phyloP scores from a whole-genome alignment of 2,329 filamentous ascomycete species.

The Arthrobotrys sinensis region DNA sequence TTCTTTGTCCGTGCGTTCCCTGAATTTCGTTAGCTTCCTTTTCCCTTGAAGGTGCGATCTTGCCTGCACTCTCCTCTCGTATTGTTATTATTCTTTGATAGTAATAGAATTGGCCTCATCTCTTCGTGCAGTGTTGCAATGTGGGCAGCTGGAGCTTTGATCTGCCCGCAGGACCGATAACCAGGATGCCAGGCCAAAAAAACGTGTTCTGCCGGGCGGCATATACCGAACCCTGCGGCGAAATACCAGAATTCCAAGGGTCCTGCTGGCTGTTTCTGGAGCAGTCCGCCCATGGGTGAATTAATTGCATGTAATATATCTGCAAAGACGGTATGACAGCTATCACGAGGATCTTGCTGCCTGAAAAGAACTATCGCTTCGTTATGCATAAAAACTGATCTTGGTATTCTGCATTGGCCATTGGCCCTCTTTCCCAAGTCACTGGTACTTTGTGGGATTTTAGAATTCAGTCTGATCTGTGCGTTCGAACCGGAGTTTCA shows the following conservation, averaged over 20 bases:
- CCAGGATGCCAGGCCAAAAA: slow-evolving; percentile 39
- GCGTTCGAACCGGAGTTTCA: slow-evolving; percentile 35
- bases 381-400: slow-evolving; percentile 37
- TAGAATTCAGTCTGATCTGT: slow-evolving; percentile 36
- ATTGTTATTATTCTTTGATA: slow-evolving; percentile 7
- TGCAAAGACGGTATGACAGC: slow-evolving; percentile 30
- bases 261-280: slow-evolving; percentile 39
- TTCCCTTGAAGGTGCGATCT: slow-evolving; percentile 6
- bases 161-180: slow-evolving; percentile 40
- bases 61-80: slow-evolving; percentile 9
- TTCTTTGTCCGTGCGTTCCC: slow-evolving; percentile 39
- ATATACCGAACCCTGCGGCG: slow-evolving; percentile 52
- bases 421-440: slow-evolving; percentile 6
- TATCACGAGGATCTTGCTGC: slow-evolving; percentile 49
- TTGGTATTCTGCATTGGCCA: slow-evolving; percentile 23
- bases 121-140: slow-evolving; percentile 18
- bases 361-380: slow-evolving; percentile 32
- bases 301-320: slow-evolving; percentile 46
- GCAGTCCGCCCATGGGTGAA: slow-evolving; percentile 24
- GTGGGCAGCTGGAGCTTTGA: slow-evolving; percentile 33
- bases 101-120: slow-evolving; percentile 4
- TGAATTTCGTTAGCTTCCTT: slow-evolving; percentile 19
- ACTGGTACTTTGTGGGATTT: slow-evolving; percentile 10
- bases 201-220: slow-evolving; percentile 53
- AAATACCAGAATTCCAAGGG: slow-evolving; percentile 33